Conservation (phyloP, 495 filamentous ascomycete species). For the Penicillium waksmanii region DNA sequence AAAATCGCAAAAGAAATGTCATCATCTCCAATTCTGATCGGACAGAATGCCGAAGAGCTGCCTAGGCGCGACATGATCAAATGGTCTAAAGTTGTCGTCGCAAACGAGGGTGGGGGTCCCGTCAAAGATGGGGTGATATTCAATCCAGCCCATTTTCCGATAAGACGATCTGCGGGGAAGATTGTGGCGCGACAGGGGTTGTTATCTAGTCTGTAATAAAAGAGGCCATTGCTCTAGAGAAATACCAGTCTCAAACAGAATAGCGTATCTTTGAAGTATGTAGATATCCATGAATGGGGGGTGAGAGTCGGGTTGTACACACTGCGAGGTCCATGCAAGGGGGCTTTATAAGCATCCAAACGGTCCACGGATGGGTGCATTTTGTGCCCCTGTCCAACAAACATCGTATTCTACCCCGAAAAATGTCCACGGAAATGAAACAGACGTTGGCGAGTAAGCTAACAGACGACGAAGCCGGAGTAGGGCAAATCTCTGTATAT, state of each 20-base stretch:
- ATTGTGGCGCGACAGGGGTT: constrained; percentile 6
- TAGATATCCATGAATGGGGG: constrained; percentile 1
- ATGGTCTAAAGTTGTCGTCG: background rate
- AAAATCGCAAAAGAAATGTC: background rate
- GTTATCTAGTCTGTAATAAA: constrained; percentile 9
- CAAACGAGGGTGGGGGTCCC: constrained; percentile 20
- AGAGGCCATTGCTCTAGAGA: background rate
- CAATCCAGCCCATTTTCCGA: constrained; percentile 7
- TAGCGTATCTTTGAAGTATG: background rate
- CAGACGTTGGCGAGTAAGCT: background rate
- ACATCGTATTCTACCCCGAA: background rate
- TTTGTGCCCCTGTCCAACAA: background rate
- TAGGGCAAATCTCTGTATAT: constrained; percentile 18
- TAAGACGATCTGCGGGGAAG: constrained; percentile 21
- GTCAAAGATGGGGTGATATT: constrained; percentile 28
- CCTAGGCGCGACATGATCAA: background rate
- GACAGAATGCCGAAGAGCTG: constrained; percentile 26
- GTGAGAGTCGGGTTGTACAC: background rate
- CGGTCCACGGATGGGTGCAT: background rate
- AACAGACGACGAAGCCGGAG: constrained; percentile 16
- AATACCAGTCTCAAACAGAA: background rate
- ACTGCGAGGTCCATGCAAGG: constrained; percentile 7
- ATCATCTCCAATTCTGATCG: constrained; percentile 11
- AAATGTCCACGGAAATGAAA: constrained; percentile 6
- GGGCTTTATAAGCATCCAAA: constrained; percentile 8